phyloP scores from a whole-genome alignment of 225 moss, liverwort and hornwort species.

The Pleurozium schreberi region DNA sequence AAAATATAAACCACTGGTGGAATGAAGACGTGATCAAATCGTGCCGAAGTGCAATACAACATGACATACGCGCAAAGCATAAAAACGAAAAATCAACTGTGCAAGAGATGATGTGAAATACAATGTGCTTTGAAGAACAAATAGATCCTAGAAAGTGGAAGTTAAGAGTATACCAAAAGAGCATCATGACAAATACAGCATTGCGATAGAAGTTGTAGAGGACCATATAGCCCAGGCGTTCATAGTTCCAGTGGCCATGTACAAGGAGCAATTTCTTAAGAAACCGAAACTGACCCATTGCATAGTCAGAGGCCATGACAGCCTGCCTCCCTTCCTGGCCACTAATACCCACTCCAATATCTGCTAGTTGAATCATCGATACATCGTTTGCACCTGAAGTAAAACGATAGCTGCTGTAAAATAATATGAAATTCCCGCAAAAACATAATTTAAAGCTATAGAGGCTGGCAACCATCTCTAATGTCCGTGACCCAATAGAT shows the following conservation, averaged over 20 bases:
- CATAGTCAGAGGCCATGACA: slow-evolving; percentile 89
- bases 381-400: slow-evolving; percentile 84
- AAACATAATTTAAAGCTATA: neutral
- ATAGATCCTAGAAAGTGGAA: neutral
- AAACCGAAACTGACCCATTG: slow-evolving; percentile 82
- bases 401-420: no score
- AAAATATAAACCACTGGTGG: no score
- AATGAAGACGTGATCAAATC: neutral
- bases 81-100: neutral
- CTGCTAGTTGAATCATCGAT: slow-evolving; percentile 95
- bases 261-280: slow-evolving; percentile 64
- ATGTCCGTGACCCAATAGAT: neutral
- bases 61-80: neutral
- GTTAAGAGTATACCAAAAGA: slow-evolving; percentile 60
- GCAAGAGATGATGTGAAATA: neutral
- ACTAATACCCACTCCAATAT: slow-evolving; percentile 79
- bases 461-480: neutral
- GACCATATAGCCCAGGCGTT: slow-evolving; percentile 81
- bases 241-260: slow-evolving; percentile 94
- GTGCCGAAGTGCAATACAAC: neutral
- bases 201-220: slow-evolving; percentile 93
- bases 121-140: neutral
- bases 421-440: neutral
- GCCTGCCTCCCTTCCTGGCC: slow-evolving; percentile 98
- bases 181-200: slow-evolving; percentile 79